Percentiles rank a stretch among this genome's conserved stretches.
Evolutionary conservation across 345 rosid genomes (phyloP).

Genomic region (Lepidium africanum): DNA sequence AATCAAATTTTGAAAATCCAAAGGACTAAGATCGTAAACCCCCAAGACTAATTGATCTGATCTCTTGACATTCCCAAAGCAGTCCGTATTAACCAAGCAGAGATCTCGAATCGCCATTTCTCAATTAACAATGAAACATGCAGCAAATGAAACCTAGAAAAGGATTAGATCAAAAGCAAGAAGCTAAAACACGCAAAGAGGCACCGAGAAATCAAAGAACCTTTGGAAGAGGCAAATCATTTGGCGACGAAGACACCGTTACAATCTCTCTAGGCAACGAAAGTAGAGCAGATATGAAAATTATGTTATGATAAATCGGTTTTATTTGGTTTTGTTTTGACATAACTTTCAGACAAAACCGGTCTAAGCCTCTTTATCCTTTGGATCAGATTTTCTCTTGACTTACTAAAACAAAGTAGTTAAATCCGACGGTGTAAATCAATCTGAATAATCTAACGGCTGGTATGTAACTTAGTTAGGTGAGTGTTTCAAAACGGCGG

Average conservation of each 20-base stretch:
- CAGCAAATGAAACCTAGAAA: not conserved
- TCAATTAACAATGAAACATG: not conserved
- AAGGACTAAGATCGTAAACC: slow-evolving; percentile 7
- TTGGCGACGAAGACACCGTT: slow-evolving; percentile 26
- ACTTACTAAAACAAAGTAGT: not conserved
- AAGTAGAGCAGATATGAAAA: slow-evolving; percentile 7
- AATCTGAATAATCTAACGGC: slow-evolving; percentile 4
- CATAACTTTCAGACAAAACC: not conserved
- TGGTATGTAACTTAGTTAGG: not conserved
- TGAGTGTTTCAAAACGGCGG: slow-evolving; percentile 16
- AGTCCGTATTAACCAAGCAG: not conserved
- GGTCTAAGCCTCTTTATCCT: not conserved
- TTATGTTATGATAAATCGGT: not conserved
- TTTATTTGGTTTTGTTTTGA: slow-evolving; percentile 3
- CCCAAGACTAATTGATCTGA: slow-evolving; percentile 6
- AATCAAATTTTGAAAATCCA: not conserved
- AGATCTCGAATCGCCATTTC: slow-evolving; percentile 16
- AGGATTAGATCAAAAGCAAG: not conserved
- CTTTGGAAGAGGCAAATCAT: slow-evolving; percentile 18
- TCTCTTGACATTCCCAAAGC: not conserved
- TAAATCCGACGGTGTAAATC: not conserved
- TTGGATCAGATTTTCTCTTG: not conserved
- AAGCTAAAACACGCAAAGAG: not conserved
- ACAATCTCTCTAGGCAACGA: slow-evolving; percentile 17
- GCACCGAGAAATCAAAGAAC: slow-evolving; percentile 17